phyloP scores from a whole-genome alignment of 352 stramenopile genomes.

The Aphanomyces astaci region DNA sequence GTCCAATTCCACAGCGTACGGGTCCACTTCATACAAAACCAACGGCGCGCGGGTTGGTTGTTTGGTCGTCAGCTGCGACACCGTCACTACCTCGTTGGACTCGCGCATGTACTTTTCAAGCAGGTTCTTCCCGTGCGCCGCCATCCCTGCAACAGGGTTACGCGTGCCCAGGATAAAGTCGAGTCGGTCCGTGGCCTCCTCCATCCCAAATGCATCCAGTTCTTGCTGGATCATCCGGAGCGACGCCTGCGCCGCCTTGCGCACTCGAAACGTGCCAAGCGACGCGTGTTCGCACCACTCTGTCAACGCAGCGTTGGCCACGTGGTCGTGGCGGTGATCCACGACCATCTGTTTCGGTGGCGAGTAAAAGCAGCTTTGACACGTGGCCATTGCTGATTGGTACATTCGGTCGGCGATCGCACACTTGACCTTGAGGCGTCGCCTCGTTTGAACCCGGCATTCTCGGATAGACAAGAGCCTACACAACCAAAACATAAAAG shows the following conservation, averaged over 20 bases:
- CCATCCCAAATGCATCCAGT: constrained; percentile 21
- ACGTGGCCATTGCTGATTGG: not conserved
- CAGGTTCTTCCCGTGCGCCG: constrained; percentile 33
- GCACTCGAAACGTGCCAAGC: constrained; percentile 13
- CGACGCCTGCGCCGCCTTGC: not conserved
- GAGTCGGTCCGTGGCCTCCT: constrained; percentile 11
- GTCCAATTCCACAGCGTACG: constrained; percentile 37
- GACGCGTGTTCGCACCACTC: constrained; percentile 17
- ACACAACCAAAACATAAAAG: no score
- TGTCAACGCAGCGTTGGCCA: constrained; percentile 14
- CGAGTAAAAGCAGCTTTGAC: constrained; percentile 15
- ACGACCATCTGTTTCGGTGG: constrained; percentile 15
- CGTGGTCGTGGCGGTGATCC: not conserved
- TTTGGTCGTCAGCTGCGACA: not conserved
- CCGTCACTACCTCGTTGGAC: not conserved
- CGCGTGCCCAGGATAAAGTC: constrained; percentile 19
- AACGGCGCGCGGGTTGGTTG: not conserved
- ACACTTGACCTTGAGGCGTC: not conserved
- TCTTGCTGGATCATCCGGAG: constrained; percentile 13
- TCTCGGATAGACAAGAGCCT: constrained; percentile 7
- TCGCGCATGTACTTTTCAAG: constrained; percentile 44
- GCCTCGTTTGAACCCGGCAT: not conserved
- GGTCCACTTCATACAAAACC: constrained; percentile 47
- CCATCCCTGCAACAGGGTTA: not conserved
- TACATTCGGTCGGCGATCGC: not conserved